Conservation (phyloP, 768 basidiomycete genomes). For the Pleurotus cornucopiae region DNA sequence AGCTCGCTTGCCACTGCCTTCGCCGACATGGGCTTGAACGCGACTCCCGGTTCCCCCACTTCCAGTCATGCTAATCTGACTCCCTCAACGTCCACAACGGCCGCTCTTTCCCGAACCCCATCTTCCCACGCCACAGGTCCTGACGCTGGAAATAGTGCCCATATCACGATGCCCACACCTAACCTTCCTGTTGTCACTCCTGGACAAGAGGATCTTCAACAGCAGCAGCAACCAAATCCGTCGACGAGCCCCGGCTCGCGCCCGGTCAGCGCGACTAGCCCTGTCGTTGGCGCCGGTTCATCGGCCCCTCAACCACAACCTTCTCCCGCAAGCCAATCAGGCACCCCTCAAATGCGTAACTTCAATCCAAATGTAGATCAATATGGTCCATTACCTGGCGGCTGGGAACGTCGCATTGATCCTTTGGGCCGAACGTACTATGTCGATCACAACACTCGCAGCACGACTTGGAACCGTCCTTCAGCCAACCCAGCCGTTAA, state of each 20-base stretch:
- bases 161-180: constrained; percentile 15
- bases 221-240: constrained; percentile 18
- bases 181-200: constrained; percentile 19
- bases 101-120: constrained; percentile 53
- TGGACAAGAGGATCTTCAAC: constrained; percentile 20
- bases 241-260: constrained; percentile 21
- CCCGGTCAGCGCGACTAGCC: constrained; percentile 15
- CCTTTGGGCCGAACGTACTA: constrained; percentile 96
- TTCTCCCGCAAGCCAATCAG: constrained; percentile 38
- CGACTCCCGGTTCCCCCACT: constrained; percentile 57
- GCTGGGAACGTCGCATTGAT: constrained; percentile 98
- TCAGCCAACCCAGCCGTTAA: constrained; percentile 75
- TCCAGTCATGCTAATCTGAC: constrained; percentile 42
- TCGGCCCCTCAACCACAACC: constrained; percentile 16
- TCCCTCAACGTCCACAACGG: constrained; percentile 29
- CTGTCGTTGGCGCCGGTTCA: constrained; percentile 14
- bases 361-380: constrained; percentile 97
- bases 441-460: constrained; percentile 97
- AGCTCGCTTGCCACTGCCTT: constrained; percentile 55
- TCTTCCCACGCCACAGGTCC: constrained; percentile 62
- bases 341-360: constrained; percentile 61
- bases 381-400: constrained; percentile 81
- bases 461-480: constrained; percentile 97
- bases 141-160: constrained; percentile 31
- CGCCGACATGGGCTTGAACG: constrained; percentile 56